Evolutionary conservation across 1,284 basidiomycete species (phyloP).

Genomic region (Porogramme epimiltina): DNA sequence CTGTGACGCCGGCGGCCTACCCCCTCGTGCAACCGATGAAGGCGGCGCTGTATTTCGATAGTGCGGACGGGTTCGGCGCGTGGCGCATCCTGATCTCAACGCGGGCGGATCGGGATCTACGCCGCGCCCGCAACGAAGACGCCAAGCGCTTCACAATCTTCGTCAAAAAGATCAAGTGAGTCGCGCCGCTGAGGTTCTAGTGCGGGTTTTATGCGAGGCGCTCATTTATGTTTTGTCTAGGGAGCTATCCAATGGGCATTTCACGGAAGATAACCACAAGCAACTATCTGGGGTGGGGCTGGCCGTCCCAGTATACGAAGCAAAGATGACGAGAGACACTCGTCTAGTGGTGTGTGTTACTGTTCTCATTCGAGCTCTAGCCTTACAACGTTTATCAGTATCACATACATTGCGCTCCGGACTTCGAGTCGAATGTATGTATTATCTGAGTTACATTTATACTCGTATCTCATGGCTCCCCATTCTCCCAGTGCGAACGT

Average conservation of each 20-base stretch:
- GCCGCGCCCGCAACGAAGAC: slow-evolving; percentile 42
- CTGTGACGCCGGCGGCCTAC: background rate
- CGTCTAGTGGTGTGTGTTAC: slow-evolving; percentile 54
- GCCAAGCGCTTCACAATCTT: slow-evolving; percentile 45
- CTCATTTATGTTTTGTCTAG: slow-evolving; percentile 32
- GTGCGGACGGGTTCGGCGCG: slow-evolving; percentile 50
- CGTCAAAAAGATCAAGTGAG: slow-evolving; percentile 61
- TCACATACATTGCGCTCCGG: slow-evolving; percentile 60
- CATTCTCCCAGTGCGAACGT: slow-evolving; percentile 50
- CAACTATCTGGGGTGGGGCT: slow-evolving; percentile 46
- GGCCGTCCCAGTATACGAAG: slow-evolving; percentile 61
- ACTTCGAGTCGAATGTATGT: slow-evolving; percentile 50
- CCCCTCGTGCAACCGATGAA: slow-evolving; percentile 38
- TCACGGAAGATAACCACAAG: slow-evolving; percentile 71
- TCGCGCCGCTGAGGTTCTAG: too few relatives aligned
- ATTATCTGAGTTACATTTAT: too few relatives aligned
- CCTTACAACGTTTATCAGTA: slow-evolving; percentile 45
- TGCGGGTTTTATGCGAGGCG: too few relatives aligned
- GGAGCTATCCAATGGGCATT: slow-evolving; percentile 65
- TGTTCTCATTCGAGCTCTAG: background rate
- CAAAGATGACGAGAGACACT: slow-evolving; percentile 64
- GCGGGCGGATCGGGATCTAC: slow-evolving; percentile 46
- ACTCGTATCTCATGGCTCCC: too few relatives aligned
- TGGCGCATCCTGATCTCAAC: slow-evolving; percentile 53
- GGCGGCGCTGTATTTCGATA: slow-evolving; percentile 49